Conservation (phyloP, 2,329 filamentous ascomycete genomes). For the Claviceps maximensis region DNA sequence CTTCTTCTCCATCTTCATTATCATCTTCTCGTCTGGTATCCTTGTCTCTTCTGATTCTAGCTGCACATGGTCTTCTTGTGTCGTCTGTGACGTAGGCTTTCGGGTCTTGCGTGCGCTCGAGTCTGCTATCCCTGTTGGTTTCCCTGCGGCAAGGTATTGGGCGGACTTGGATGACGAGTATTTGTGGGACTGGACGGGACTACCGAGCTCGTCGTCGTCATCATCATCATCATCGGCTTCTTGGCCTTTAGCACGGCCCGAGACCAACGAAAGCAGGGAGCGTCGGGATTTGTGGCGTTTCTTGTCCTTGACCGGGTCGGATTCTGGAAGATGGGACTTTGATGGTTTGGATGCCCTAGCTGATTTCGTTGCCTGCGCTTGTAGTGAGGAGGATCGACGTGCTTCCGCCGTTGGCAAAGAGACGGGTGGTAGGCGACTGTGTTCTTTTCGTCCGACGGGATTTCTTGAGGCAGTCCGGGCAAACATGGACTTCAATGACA, state of each 20-base stretch:
- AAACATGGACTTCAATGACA: neutral
- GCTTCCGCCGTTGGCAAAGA: neutral
- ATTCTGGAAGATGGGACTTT: neutral
- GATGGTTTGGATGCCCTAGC: neutral
- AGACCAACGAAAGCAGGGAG: conserved; percentile 1
- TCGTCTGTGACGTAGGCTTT: conserved; percentile 17
- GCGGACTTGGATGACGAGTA: conserved; percentile 9
- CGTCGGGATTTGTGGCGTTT: conserved; percentile 2
- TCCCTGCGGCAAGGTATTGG: conserved; percentile 6
- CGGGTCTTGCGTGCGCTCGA: conserved; percentile 12
- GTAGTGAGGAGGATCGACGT: neutral
- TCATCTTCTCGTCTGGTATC: conserved; percentile 1
- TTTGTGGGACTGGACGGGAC: neutral
- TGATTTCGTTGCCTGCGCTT: neutral
- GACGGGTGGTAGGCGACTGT: neutral
- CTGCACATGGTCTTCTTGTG: conserved; percentile 15
- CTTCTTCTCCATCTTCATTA: conserved; percentile 1
- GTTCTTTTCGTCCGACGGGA: neutral
- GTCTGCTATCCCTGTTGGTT: conserved; percentile 6
- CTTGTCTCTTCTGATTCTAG: conserved; percentile 12
- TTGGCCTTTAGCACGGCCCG: neutral
- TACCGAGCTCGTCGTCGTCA: conserved; percentile 4
- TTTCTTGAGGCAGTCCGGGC: neutral
- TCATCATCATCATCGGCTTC: conserved; percentile 2
- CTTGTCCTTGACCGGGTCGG: neutral